phyloP scores from a whole-genome alignment of 169 alveolate genomes.

The Cryptosporidium viatorum region DNA sequence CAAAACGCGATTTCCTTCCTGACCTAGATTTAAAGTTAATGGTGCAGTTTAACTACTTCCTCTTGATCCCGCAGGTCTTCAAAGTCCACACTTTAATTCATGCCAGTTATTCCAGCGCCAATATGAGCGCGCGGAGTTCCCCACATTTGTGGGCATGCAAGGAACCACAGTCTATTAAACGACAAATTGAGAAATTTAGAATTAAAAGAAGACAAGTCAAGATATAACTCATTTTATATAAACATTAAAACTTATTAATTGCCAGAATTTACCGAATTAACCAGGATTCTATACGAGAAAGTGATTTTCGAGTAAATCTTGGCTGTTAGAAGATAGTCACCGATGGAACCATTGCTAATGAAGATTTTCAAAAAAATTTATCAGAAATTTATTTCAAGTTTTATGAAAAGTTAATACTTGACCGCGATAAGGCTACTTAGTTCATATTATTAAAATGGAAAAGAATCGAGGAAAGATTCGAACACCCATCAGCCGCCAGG shows the following conservation, averaged over 20 bases:
- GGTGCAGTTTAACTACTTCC: neutral
- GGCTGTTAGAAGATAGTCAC: neutral
- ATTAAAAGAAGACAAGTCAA: neutral
- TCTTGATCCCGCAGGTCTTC: neutral
- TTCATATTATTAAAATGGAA: neutral
- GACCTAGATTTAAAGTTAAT: neutral
- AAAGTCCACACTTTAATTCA: constrained; percentile 37
- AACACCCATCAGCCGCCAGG: neutral
- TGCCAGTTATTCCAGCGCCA: neutral
- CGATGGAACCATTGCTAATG: constrained; percentile 5
- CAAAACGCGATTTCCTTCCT: neutral
- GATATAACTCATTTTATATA: neutral
- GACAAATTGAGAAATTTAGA: neutral
- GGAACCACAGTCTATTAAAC: constrained; percentile 19
- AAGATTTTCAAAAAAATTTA: neutral
- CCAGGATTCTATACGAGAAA: neutral
- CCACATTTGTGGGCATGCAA: constrained; percentile 69
- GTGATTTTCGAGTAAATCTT: neutral
- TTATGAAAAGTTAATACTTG: neutral
- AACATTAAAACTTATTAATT: neutral
- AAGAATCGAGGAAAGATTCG: constrained; percentile 18
- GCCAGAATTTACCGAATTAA: too few species aligned
- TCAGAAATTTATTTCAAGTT: neutral
- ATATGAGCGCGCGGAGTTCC: neutral
- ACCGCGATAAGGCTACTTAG: neutral